Percentiles rank a stretch among this genome's conserved stretches.
Conservation (phyloP, 1,139 yeast genomes). For the Geotrichum europaeum region DNA sequence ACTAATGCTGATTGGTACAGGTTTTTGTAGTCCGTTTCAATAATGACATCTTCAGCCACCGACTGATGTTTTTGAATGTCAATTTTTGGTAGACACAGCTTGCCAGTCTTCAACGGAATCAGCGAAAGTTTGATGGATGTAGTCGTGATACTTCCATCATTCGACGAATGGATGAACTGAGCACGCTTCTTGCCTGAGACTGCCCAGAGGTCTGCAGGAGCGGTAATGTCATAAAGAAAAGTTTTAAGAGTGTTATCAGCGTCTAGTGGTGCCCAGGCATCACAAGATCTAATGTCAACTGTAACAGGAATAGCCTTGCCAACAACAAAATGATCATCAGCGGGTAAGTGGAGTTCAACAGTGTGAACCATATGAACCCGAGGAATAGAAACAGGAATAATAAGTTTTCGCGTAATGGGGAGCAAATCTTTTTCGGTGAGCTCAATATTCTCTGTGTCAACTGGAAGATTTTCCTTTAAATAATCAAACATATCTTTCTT, state of each 20-base stretch:
- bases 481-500: neutral
- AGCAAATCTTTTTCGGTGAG: conserved; percentile 11
- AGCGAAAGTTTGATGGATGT: conserved; percentile 43
- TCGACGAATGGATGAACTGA: conserved; percentile 38
- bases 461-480: neutral
- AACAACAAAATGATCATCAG: conserved; percentile 42
- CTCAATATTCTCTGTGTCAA: conserved; percentile 6
- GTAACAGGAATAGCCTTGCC: conserved; percentile 55
- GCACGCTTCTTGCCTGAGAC: conserved; percentile 58
- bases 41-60: conserved; percentile 35
- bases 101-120: conserved; percentile 74
- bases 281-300: conserved; percentile 43
- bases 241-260: conserved; percentile 11
- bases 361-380: conserved; percentile 29
- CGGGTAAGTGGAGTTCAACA: conserved; percentile 25
- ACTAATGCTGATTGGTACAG: conserved; percentile 63
- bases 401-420: conserved; percentile 21
- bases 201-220: conserved; percentile 54
- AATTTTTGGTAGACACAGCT: conserved; percentile 59
- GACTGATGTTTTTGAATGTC: conserved; percentile 39
- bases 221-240: conserved; percentile 38
- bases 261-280: conserved; percentile 39
- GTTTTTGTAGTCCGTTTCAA: conserved; percentile 62
- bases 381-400: conserved; percentile 28
- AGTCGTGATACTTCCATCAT: conserved; percentile 22